Percentiles rank a stretch among this genome's conserved stretches.
Evolutionary conservation across 73 alveolate species (phyloP).

Genomic region (Halteria grandinella): DNA sequence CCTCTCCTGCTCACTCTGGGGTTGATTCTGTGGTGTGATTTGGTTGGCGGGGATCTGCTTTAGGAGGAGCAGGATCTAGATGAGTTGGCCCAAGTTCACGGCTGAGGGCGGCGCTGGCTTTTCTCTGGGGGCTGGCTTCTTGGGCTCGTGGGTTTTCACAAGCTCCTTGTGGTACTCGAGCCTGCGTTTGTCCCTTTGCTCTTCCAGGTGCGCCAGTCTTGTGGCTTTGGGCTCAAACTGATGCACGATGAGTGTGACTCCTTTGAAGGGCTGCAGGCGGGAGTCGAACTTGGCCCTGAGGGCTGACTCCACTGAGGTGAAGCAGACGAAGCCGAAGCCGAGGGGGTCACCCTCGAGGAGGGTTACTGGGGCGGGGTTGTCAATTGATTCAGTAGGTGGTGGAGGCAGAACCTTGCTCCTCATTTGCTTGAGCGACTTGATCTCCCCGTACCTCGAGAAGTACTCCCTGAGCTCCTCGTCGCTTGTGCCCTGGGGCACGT

Average conservation of each 20-base stretch:
- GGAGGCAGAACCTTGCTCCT: not conserved
- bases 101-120: slow-evolving; percentile 33
- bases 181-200: slow-evolving; percentile 45
- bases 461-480: slow-evolving; percentile 61
- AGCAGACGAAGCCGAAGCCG: slow-evolving; percentile 90
- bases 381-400: slow-evolving; percentile 1
- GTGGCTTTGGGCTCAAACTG: slow-evolving; percentile 38
- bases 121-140: no score
- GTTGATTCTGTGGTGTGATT: not conserved
- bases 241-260: slow-evolving; percentile 4
- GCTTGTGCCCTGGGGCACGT: slow-evolving; percentile 50
- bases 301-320: slow-evolving; percentile 79
- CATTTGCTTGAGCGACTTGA: slow-evolving; percentile 53
- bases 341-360: slow-evolving; percentile 63
- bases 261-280: slow-evolving; percentile 22
- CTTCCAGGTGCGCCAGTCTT: slow-evolving; percentile 40
- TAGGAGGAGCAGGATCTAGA: slow-evolving; percentile 3
- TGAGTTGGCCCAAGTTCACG: slow-evolving; percentile 21
- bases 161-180: slow-evolving; percentile 37
- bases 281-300: slow-evolving; percentile 67
- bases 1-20: no score
- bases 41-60: slow-evolving; percentile 1
- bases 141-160: no score
- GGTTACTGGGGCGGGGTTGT: slow-evolving; percentile 38
- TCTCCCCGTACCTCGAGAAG: slow-evolving; percentile 54